Conservation (phyloP, 805 yeast species). For the Debaryomyces prosopidis region DNA sequence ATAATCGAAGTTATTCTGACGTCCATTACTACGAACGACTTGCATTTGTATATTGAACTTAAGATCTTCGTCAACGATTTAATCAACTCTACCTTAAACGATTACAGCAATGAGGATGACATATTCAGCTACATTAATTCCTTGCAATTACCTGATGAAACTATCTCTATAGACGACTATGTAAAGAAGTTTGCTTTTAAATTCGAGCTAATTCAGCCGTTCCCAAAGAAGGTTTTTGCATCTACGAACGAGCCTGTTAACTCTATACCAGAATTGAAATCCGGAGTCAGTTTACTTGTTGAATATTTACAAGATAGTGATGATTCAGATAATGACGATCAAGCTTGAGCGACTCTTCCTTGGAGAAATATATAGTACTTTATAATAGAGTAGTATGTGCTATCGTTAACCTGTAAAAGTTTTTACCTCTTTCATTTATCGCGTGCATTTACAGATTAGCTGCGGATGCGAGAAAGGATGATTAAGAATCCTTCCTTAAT, state of each 20-base stretch:
- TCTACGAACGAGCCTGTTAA: conserved; percentile 11
- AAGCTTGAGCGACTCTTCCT: neutral
- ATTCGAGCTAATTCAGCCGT: conserved; percentile 43
- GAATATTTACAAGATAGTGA: conserved; percentile 29
- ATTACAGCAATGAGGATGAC: conserved; percentile 15
- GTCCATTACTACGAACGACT: conserved; percentile 41
- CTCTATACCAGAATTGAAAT: conserved; percentile 24
- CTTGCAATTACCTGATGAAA: neutral
- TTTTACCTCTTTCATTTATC: neutral
- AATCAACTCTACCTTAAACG: neutral
- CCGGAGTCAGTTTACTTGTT: conserved; percentile 40
- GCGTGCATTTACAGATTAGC: neutral
- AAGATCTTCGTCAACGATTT: conserved; percentile 22
- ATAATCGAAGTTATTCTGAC: conserved; percentile 45
- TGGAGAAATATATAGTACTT: too few species aligned
- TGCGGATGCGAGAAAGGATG: too few species aligned
- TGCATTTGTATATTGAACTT: conserved; percentile 52
- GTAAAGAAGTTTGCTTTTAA: conserved; percentile 24
- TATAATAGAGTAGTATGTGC: too few species aligned
- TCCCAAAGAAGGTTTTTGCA: conserved; percentile 34
- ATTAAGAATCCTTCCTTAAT: too few species aligned
- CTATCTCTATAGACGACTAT: conserved; percentile 21
- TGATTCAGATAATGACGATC: conserved; percentile 11
- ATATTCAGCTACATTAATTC: conserved; percentile 6
- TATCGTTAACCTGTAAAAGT: neutral